A percentile compares a stretch with the other conserved stretches of the same genome.
Conservation (phyloP, 2,329 filamentous ascomycete genomes). For the Pseudogymnoascus verrucosus region DNA sequence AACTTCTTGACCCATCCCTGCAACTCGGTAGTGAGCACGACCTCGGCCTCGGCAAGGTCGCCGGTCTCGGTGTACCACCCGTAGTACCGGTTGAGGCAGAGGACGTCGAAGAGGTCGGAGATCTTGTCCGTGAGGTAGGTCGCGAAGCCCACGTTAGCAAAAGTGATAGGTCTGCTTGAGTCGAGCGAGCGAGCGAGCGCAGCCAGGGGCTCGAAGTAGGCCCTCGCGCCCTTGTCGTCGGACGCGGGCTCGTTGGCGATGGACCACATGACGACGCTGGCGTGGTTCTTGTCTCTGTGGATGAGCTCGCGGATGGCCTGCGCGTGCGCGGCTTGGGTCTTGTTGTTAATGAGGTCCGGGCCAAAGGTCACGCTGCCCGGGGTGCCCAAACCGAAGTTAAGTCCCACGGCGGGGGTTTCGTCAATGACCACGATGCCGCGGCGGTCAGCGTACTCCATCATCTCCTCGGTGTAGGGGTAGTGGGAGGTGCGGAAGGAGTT, state of each 20-base stretch:
- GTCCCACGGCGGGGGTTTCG: conserved; percentile 25
- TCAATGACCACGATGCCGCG: conserved; percentile 26
- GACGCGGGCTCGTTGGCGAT: conserved; percentile 53
- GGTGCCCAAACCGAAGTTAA: conserved; percentile 19
- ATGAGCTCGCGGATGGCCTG: conserved; percentile 59
- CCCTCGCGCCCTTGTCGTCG: background rate
- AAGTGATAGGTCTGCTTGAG: conserved; percentile 22
- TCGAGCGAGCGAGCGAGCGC: conserved; percentile 21
- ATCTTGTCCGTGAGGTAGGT: conserved; percentile 17
- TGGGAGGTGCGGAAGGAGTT: conserved; percentile 28
- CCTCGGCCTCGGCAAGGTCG: conserved; percentile 20
- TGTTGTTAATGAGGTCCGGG: conserved; percentile 17
- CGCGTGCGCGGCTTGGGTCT: conserved; percentile 48
- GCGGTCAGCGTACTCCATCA: conserved; percentile 25
- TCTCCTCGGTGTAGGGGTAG: conserved; percentile 28
- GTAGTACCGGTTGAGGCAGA: conserved; percentile 26
- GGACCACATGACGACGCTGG: conserved; percentile 66
- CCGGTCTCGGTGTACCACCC: conserved; percentile 24
- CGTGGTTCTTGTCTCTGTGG: conserved; percentile 61
- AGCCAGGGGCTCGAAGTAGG: background rate
- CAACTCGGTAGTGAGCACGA: conserved; percentile 20
- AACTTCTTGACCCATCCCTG: conserved; percentile 21
- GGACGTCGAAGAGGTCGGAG: conserved; percentile 24
- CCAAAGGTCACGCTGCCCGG: conserved; percentile 17
- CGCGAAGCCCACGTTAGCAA: conserved; percentile 19